phyloP scores from a whole-genome alignment of 345 rosid species.

The Salix purpurea region DNA sequence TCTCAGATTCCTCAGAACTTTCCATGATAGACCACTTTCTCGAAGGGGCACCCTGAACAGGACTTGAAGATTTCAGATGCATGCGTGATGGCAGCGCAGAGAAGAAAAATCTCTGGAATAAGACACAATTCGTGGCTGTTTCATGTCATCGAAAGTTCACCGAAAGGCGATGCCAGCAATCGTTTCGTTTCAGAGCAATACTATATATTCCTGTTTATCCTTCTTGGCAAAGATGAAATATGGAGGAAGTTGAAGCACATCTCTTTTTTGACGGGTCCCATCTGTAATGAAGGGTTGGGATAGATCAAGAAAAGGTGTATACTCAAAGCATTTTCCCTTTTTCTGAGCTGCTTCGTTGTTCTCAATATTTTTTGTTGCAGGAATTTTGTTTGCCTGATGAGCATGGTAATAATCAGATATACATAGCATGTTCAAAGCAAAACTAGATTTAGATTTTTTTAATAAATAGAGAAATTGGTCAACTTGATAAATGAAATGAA shows the following conservation, averaged over 20 bases:
- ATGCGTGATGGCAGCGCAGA: background rate
- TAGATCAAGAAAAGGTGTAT: background rate
- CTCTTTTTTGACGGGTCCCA: too few species aligned
- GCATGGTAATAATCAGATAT: too few species aligned
- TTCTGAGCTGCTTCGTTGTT: too few species aligned
- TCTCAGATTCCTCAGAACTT: background rate
- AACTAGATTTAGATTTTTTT: too few species aligned
- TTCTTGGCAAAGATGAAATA: background rate
- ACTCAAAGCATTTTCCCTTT: background rate
- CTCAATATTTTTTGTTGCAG: too few species aligned
- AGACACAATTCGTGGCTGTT: too few species aligned
- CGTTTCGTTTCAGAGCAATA: background rate
- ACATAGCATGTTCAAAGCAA: too few species aligned
- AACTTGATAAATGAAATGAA: too few species aligned
- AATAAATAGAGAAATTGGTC: too few species aligned
- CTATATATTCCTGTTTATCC: background rate
- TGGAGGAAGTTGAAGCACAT: background rate
- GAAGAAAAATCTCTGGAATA: too few species aligned
- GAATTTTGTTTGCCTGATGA: too few species aligned
- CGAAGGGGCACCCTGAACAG: too few species aligned
- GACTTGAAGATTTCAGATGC: background rate
- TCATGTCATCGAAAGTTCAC: background rate
- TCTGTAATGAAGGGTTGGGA: background rate
- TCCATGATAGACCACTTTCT: background rate
- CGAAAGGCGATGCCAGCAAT: background rate